Evolutionary conservation across 495 filamentous ascomycete species (phyloP).

Genomic region (Penicillium nucicola): DNA sequence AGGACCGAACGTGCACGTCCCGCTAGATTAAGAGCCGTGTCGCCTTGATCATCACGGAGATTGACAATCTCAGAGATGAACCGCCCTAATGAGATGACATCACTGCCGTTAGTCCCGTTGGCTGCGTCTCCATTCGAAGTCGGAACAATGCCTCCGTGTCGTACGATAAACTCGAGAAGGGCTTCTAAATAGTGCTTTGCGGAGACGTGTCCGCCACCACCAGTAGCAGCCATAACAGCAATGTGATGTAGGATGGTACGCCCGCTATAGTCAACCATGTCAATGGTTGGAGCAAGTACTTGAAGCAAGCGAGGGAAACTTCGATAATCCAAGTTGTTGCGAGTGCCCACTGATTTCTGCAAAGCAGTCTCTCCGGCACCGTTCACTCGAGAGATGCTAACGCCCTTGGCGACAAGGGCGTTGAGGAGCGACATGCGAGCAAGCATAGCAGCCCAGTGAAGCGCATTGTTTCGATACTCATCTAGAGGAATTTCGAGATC

Average conservation of each 20-base stretch:
- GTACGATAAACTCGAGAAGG: conserved; percentile 87
- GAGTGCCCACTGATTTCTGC: conserved; percentile 81
- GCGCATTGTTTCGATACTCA: conserved; percentile 75
- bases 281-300: conserved; percentile 83
- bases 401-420: conserved; percentile 76
- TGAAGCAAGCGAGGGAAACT: conserved; percentile 84
- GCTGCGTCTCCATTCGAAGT: conserved; percentile 31
- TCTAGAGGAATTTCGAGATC: conserved; percentile 92
- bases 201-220: conserved; percentile 72
- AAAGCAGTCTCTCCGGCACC: conserved; percentile 84
- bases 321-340: conserved; percentile 83
- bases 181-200: conserved; percentile 93
- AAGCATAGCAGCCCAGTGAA: conserved; percentile 97
- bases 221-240: conserved; percentile 88
- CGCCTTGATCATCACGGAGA: conserved; percentile 83
- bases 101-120: conserved; percentile 32
- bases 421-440: conserved; percentile 77
- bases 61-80: conserved; percentile 98
- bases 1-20: conserved; percentile 90
- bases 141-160: conserved; percentile 63
- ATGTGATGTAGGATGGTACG: conserved; percentile 95
- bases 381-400: conserved; percentile 84
- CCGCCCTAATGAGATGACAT: conserved; percentile 75
- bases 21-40: conserved; percentile 91
- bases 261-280: conserved; percentile 81